Conservation (phyloP, 768 basidiomycete genomes). For the Dentipellis sp. region DNA sequence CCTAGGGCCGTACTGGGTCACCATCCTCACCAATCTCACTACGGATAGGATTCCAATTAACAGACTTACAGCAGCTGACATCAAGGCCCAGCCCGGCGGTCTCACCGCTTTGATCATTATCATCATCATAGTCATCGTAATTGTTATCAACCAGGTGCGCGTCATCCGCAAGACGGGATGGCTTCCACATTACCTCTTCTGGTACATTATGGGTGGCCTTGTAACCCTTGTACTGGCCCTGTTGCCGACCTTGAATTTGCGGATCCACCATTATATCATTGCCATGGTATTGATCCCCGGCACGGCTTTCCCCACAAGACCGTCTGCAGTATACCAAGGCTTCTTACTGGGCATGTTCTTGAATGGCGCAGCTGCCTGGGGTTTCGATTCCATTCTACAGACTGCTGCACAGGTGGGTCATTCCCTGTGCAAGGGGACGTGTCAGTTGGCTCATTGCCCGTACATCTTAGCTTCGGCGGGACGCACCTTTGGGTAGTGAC, state of each 20-base stretch:
- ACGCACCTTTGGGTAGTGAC: constrained; percentile 59
- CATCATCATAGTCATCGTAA: constrained; percentile 44
- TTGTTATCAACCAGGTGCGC: constrained; percentile 69
- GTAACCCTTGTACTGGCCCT: constrained; percentile 56
- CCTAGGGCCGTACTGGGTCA: constrained; percentile 71
- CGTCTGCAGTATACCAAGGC: constrained; percentile 74
- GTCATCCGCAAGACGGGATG: constrained; percentile 81
- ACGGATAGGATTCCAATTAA: constrained; percentile 67
- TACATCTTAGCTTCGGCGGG: constrained; percentile 51
- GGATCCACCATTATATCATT: constrained; percentile 79
- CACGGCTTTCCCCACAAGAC: constrained; percentile 73
- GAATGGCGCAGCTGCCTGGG: constrained; percentile 73
- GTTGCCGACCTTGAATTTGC: constrained; percentile 58
- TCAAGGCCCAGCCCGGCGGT: constrained; percentile 56
- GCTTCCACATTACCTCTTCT: constrained; percentile 65
- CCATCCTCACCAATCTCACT: constrained; percentile 66
- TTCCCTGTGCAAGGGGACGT: too few relatives aligned
- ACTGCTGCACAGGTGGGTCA: constrained; percentile 55
- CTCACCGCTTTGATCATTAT: constrained; percentile 63
- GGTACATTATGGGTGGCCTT: constrained; percentile 63
- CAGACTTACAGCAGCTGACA: constrained; percentile 62
- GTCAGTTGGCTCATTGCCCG: not conserved
- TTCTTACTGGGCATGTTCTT: constrained; percentile 77
- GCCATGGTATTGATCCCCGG: constrained; percentile 68
- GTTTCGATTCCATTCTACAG: constrained; percentile 72